Percentiles rank a stretch among this genome's conserved stretches.
These are phyloP conservation scores for Cephalotrichum gorgonifer DNA, from an alignment of 2,329 filamentous ascomycete species.

Conservation along the genomic window DNA sequence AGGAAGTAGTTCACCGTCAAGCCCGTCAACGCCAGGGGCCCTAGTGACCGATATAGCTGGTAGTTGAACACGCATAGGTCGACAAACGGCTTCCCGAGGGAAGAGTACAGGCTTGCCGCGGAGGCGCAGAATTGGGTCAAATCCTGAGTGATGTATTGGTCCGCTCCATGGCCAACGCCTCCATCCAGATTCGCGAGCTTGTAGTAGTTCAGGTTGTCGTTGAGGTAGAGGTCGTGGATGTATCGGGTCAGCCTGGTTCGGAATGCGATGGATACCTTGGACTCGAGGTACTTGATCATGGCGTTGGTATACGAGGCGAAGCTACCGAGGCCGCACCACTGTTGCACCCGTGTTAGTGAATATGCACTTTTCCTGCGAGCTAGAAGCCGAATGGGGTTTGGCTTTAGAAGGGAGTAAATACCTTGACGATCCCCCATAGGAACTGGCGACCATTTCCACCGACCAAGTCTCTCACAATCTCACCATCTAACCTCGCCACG, in stretches of 20 bases:
- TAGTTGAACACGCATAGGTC: conserved; percentile 97
- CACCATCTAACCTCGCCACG: conserved; percentile 85
- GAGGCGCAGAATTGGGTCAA: conserved; percentile 90
- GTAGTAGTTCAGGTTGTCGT: conserved; percentile 92
- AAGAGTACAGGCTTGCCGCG: conserved; percentile 88
- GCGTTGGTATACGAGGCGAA: conserved; percentile 96
- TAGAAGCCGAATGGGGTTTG: not conserved
- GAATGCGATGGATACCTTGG: conserved; percentile 97
- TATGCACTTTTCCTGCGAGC: not conserved
- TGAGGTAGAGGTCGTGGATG: conserved; percentile 93
- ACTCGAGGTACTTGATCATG: conserved; percentile 97
- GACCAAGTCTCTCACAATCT: conserved; percentile 94
- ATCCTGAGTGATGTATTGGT: conserved; percentile 97
- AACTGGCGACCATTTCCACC: conserved; percentile 86
- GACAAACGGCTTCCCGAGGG: conserved; percentile 94
- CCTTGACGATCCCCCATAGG: conserved; percentile 76
- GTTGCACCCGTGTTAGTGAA: not conserved
- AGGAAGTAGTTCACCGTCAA: conserved; percentile 88
- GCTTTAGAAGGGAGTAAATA: too few relatives aligned
- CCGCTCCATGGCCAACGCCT: conserved; percentile 80
- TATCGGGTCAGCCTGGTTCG: conserved; percentile 89
- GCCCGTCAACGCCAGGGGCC: conserved; percentile 75
- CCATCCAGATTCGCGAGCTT: conserved; percentile 89
- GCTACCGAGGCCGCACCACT: conserved; percentile 88
- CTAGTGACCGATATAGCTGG: conserved; percentile 84